These are phyloP conservation scores for Tremellales sp. DNA, from an alignment of 1,284 basidiomycete species.

Conservation along the genomic window DNA sequence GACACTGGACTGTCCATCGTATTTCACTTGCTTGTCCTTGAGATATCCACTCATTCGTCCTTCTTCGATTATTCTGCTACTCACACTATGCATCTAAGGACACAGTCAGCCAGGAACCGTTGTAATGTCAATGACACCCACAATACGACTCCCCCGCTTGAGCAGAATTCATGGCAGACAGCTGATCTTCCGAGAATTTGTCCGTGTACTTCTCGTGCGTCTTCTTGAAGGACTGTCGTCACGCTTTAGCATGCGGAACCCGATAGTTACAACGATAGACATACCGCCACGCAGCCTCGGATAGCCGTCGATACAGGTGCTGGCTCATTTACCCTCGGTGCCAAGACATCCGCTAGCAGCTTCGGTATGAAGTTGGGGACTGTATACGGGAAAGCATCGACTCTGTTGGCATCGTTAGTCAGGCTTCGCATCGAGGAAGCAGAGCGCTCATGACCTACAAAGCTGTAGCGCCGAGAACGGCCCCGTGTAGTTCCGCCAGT, in stretches of 20 bases:
- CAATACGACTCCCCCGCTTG: constrained; percentile 88
- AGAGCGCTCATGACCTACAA: constrained; percentile 32
- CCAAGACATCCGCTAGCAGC: constrained; percentile 43
- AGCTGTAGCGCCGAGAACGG: constrained; percentile 70
- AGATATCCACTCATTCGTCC: no score
- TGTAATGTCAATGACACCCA: no score
- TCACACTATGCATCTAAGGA: no score
- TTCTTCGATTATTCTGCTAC: no score
- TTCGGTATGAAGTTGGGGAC: constrained; percentile 49
- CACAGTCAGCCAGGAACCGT: no score
- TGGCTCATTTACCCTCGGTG: constrained; percentile 76
- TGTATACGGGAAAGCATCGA: constrained; percentile 59
- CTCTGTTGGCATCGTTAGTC: constrained; percentile 21
- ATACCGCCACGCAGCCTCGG: constrained; percentile 69
- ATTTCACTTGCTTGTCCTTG: no score
- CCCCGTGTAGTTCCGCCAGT: constrained; percentile 76
- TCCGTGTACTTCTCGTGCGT: constrained; percentile 63
- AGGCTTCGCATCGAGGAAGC: background rate
- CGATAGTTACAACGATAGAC: constrained; percentile 8
- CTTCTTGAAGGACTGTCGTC: constrained; percentile 46
- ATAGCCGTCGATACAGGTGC: constrained; percentile 89
- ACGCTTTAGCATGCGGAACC: no score
- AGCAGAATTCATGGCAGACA: constrained; percentile 81
- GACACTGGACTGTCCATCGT: no score
- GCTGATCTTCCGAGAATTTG: constrained; percentile 83